Base-by-base conservation (phyloP, 495 filamentous ascomycete species). In the Talaromyces trachyspermus region DNA sequence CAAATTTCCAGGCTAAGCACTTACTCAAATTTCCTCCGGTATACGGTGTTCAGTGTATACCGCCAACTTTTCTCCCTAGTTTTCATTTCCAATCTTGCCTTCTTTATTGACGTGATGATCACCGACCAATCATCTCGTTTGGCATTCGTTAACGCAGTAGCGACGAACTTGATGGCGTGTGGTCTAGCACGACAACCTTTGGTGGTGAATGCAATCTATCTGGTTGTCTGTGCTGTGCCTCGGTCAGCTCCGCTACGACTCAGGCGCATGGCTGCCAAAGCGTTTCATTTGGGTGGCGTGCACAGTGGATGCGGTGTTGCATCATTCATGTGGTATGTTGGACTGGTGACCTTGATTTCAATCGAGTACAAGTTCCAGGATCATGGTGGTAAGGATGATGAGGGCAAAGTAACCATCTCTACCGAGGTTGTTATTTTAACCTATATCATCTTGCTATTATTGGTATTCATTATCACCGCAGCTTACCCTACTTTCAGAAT, bases 241-340 rank as follows among this genome's bases (percentile, higher is more conserved):
- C 67, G 72, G 39, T 76, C 69, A 4, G 74, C 76, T 24, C 86
- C 86, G 0, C 65, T 88, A 27, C 64, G 70, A 29, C 63, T 86
- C 35, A 83, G 86, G 24, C 72, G 72, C 0, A 64, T 79, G n/a
- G 73, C 77, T 0, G 82, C 85, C 23, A 87, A 88, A 54, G 71
- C 87, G 3, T 89, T 88, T 58, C 80, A 86, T 32, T 84, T 84
- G 59, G 87, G 87, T 23, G 87, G 87, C 12, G 70, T 88, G 6
- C 86, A 90, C 56, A 84, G 77, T 52, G 83, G 83, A 15, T 83
- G 82, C 41, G 85, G 81, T 17, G 68, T 85, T 3, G 79, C 80
- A 11, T 75, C 82, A 2, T 71, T 80, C 0, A 57, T 81, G 20
- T 92, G 87, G 87, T 89, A 85, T 62, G 54, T 80, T 19, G 74